Percentiles rank a stretch among this genome's conserved stretches.
These are phyloP conservation scores for Limonium bicolor DNA, from an alignment of 148 eudicot species.

Conservation along the genomic window DNA sequence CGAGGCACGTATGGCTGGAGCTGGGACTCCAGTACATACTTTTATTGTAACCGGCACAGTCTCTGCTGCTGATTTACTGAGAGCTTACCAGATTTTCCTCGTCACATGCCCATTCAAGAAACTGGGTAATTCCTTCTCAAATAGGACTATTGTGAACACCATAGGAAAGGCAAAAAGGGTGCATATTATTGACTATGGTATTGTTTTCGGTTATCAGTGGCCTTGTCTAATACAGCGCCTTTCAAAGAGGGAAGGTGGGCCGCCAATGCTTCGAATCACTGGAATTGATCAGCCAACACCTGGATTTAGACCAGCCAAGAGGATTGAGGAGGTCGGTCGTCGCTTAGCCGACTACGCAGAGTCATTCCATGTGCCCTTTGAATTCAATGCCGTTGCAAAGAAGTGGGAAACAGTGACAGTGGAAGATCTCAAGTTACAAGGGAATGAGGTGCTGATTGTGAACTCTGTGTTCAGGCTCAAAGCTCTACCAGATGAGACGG, in stretches of 20 bases:
- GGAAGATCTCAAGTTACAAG: constrained; percentile 51
- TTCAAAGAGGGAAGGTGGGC: constrained; percentile 61
- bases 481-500: constrained; percentile 60
- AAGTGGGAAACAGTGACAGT: constrained; percentile 61
- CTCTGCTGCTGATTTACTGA: constrained; percentile 49
- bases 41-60: constrained; percentile 28
- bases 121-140: constrained; percentile 39
- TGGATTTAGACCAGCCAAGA: constrained; percentile 62
- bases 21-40: constrained; percentile 38
- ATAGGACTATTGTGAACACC: constrained; percentile 35
- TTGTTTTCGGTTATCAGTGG: constrained; percentile 79
- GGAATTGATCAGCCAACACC: constrained; percentile 70
- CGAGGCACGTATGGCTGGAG: constrained; percentile 73
- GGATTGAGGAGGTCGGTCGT: constrained; percentile 57
- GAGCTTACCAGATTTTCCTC: constrained; percentile 60
- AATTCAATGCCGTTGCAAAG: constrained; percentile 61
- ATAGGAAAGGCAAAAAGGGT: constrained; percentile 37
- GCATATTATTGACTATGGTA: constrained; percentile 65
- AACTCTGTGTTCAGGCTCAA: constrained; percentile 40
- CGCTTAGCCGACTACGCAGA: constrained; percentile 58
- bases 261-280: constrained; percentile 62
- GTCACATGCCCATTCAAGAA: constrained; percentile 56
- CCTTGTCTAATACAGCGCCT: constrained; percentile 54
- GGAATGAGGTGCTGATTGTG: constrained; percentile 56
- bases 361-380: constrained; percentile 51